phyloP scores from a whole-genome alignment of 2,329 filamentous ascomycete species.

The Talaromyces amestolkiae region DNA sequence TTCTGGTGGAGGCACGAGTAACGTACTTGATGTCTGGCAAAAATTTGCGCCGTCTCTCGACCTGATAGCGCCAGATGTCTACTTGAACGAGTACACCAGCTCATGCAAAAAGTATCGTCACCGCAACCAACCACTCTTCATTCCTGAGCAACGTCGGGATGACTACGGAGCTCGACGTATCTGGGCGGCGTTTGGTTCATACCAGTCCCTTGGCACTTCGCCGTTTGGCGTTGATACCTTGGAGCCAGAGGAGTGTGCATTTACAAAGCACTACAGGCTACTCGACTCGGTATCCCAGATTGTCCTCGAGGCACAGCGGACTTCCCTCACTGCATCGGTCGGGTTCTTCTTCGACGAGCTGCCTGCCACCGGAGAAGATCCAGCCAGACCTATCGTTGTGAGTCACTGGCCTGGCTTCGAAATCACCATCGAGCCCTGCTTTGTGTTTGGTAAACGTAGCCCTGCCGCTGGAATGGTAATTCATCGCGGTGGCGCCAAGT shows the following conservation, averaged over 20 bases:
- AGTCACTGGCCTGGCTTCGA: slow-evolving; percentile 31
- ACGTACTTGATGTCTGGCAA: slow-evolving; percentile 23
- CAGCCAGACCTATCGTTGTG: slow-evolving; percentile 29
- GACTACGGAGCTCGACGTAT: slow-evolving; percentile 43
- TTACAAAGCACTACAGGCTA: slow-evolving; percentile 39
- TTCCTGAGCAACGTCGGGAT: slow-evolving; percentile 50
- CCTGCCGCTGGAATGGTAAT: slow-evolving; percentile 47
- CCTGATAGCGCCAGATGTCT: slow-evolving; percentile 50
- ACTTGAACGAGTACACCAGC: slow-evolving; percentile 46
- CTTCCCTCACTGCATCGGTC: slow-evolving; percentile 29
- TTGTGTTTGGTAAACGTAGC: slow-evolving; percentile 47
- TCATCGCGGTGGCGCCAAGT: slow-evolving; percentile 37
- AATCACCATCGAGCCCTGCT: slow-evolving; percentile 44
- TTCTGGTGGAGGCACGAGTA: neutral
- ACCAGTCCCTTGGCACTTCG: slow-evolving; percentile 28
- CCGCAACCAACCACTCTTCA: slow-evolving; percentile 45
- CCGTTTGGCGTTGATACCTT: neutral
- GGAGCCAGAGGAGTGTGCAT: slow-evolving; percentile 25
- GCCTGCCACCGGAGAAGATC: slow-evolving; percentile 20
- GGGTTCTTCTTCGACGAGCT: slow-evolving; percentile 42
- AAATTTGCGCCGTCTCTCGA: slow-evolving; percentile 45
- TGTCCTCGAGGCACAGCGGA: slow-evolving; percentile 42
- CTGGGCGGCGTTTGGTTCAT: slow-evolving; percentile 39
- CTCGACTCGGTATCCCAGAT: slow-evolving; percentile 35
- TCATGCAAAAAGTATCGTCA: slow-evolving; percentile 45